Percentiles rank a stretch among this genome's conserved stretches.
Evolutionary conservation across 1,139 yeast species (phyloP).

Genomic region (Diutina sp.): DNA sequence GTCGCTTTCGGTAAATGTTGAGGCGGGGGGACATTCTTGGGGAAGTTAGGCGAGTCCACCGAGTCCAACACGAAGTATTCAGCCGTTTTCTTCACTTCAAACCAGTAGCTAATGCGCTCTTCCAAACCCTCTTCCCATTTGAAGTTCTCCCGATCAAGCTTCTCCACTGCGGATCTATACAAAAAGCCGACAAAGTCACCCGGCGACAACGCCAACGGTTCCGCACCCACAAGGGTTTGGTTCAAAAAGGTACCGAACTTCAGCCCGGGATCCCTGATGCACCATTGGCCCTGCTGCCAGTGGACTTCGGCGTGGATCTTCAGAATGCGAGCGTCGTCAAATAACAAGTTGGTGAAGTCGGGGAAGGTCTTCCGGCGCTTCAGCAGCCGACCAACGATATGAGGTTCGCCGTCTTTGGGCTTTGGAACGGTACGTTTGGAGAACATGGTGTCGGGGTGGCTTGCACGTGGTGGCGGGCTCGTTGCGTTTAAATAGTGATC

Average conservation of each 20-base stretch:
- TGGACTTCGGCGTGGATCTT: neutral
- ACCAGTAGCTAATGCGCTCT: neutral
- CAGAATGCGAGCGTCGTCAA: neutral
- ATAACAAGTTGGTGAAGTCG: neutral
- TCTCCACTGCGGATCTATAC: conserved; percentile 2
- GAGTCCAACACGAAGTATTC: neutral
- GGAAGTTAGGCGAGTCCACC: neutral
- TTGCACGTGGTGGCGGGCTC: neutral
- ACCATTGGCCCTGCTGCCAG: conserved; percentile 2
- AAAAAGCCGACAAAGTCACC: conserved; percentile 12
- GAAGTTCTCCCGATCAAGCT: neutral
- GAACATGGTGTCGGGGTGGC: neutral
- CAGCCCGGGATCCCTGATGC: conserved; percentile 18
- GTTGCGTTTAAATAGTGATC: neutral
- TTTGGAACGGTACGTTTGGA: neutral
- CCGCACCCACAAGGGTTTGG: conserved; percentile 13
- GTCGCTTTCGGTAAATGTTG: neutral
- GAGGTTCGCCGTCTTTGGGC: neutral
- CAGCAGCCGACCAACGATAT: neutral
- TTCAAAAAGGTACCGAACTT: conserved; percentile 31
- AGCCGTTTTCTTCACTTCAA: neutral
- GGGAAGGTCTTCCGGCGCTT: neutral
- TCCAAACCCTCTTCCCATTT: neutral
- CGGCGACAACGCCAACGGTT: conserved; percentile 8
- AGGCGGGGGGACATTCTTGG: neutral